phyloP scores from a whole-genome alignment of 2,329 filamentous ascomycete species.

The Pseudogymnoascus sp. region DNA sequence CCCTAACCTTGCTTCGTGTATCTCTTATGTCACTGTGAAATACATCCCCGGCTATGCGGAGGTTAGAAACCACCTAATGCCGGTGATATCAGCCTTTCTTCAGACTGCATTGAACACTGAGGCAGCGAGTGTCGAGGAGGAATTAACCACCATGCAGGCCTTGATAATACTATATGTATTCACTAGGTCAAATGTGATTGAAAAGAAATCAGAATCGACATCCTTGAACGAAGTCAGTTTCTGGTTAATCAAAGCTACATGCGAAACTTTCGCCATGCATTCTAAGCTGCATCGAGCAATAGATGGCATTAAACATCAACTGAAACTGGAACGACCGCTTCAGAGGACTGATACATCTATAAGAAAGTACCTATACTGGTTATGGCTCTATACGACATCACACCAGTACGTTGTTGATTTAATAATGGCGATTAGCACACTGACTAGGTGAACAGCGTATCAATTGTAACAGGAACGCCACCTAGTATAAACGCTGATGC shows the following conservation, averaged over 20 bases:
- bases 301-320: background rate
- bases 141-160: conserved; percentile 11
- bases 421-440: background rate
- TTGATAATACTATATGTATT: conserved; percentile 14
- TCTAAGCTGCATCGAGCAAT: conserved; percentile 11
- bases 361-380: conserved; percentile 13
- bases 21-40: conserved; percentile 15
- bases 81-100: conserved; percentile 6
- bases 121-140: background rate
- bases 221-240: background rate
- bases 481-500: conserved; percentile 13
- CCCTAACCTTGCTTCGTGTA: conserved; percentile 11
- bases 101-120: conserved; percentile 9
- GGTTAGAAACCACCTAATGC: conserved; percentile 8
- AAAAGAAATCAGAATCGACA: background rate
- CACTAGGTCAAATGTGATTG: conserved; percentile 3
- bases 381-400: conserved; percentile 15
- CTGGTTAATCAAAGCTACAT: conserved; percentile 11
- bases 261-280: conserved; percentile 13
- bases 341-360: conserved; percentile 1
- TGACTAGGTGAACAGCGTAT: background rate
- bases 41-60: conserved; percentile 13
- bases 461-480: conserved; percentile 13
- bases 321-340: background rate
- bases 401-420: conserved; percentile 10